A percentile compares a stretch with the other conserved stretches of the same genome.
phyloP scores from a whole-genome alignment of 306 rosid genomes.

The Glycyrrhiza uralensis region DNA sequence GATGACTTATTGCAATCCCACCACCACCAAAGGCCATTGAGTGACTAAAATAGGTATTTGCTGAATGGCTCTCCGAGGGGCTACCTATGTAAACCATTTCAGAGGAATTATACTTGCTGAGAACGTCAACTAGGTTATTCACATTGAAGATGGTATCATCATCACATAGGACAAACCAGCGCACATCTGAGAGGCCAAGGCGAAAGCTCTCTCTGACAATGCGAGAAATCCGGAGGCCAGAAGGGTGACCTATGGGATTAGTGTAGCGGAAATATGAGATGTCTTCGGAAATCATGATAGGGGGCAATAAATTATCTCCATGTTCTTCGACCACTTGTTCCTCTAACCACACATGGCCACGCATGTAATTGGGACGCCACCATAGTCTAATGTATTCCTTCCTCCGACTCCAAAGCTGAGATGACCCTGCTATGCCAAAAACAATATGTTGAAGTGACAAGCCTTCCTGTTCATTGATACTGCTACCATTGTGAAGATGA shows the following conservation, averaged over 20 bases:
- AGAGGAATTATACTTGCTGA: constrained; percentile 68
- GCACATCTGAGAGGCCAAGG: constrained; percentile 48
- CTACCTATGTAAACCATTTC: constrained; percentile 81
- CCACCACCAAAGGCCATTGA: constrained; percentile 86
- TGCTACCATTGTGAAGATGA: constrained; percentile 28
- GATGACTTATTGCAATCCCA: constrained; percentile 63
- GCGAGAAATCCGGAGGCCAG: constrained; percentile 72
- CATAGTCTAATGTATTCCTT: constrained; percentile 65
- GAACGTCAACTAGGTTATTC: constrained; percentile 66
- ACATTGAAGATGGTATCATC: constrained; percentile 76
- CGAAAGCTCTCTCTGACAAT: constrained; percentile 62
- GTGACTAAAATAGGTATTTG: constrained; percentile 74
- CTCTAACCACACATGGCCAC: constrained; percentile 77
- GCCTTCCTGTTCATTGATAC: constrained; percentile 23
- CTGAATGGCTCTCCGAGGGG: constrained; percentile 78
- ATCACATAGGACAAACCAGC: constrained; percentile 72
- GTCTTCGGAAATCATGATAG: constrained; percentile 64
- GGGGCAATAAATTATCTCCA: constrained; percentile 51
- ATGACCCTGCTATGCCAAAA: constrained; percentile 77
- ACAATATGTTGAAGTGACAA: constrained; percentile 55
- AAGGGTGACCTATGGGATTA: constrained; percentile 73
- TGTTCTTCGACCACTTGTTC: constrained; percentile 46
- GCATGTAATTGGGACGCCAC: constrained; percentile 77
- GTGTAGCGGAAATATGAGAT: constrained; percentile 68
- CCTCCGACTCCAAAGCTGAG: constrained; percentile 62